Evolutionary conservation across 1,284 basidiomycete species (phyloP), one percentile per base, ranked within the genome.

Genomic region (Cutaneotrichosporon spelunceum): DNA sequence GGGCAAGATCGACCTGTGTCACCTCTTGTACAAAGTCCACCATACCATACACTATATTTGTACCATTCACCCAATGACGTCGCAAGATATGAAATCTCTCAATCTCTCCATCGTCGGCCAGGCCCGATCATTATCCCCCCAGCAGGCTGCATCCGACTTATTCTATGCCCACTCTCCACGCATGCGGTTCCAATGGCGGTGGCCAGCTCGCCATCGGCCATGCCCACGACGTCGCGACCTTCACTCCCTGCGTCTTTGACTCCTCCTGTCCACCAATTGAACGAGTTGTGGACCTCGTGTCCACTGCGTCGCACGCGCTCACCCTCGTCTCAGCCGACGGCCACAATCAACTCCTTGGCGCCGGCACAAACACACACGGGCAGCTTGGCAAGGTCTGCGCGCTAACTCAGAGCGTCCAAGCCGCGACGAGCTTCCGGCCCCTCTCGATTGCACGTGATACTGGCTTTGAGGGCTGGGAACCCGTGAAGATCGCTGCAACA

Each of bases 181-280:
- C 87, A 9, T 83, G 86, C 45, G 90, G 90, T 4, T 91, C 89
- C 0, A 93, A 93, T 71, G 87, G 86, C 16, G 82, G 83, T 49
- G 89, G 87, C 2, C 90, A 92, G 72, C 85, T 93, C 5, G 86
- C 83, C 0, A 83, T 84, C 44, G 82, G 82, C 1, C 79, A 83
- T 59, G 27, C 72, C 4, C 83, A 87, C 14, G 90, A 92, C 70
- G 83, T 83, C 1, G 81, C 85, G 67, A 65, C 57, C 0, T 88
- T 90, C 71, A 72, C 72, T 1, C 77, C 78, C 2, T 86, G 85
- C 69, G 66, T 44, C 16, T 71, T 70, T 54, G 69, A 73, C 56
- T 68, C 71, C 13, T 67, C 67, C n/a, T 70, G 24, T 21, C 56
- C 42, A 11, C 44, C 48, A 27, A 10, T 27, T 26, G 23, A 24